Conservation (phyloP, 2,329 filamentous ascomycete genomes). For the Trichoderma polysporum region DNA sequence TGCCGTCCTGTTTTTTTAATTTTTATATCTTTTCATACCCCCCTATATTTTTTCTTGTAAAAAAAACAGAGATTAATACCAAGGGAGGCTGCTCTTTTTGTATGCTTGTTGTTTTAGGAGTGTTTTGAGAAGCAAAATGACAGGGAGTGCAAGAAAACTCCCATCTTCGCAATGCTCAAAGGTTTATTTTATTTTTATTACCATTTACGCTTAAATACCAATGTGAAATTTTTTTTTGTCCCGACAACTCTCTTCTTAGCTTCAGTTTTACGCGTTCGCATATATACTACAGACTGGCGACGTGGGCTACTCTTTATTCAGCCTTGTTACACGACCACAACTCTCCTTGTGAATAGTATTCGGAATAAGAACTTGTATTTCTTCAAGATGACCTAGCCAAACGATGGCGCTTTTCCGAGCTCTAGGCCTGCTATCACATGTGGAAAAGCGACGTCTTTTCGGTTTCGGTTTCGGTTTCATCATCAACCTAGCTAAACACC, state of each 20-base stretch:
- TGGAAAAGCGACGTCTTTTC: background rate
- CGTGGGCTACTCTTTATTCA: too few species aligned
- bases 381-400: background rate
- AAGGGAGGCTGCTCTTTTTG: background rate
- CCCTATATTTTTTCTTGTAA: background rate
- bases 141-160: background rate
- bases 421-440: background rate
- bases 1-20: background rate
- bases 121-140: background rate
- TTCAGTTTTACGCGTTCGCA: too few species aligned
- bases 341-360: too few species aligned
- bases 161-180: too few species aligned
- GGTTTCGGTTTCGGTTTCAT: background rate
- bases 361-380: background rate
- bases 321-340: too few species aligned
- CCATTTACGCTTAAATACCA: background rate
- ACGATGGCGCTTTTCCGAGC: background rate
- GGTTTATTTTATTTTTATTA: too few species aligned
- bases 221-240: background rate
- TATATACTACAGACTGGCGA: too few species aligned
- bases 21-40: constrained; percentile 1
- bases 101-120: background rate
- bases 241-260: too few species aligned
- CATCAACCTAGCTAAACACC: background rate
- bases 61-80: background rate